Percentiles rank a stretch among this genome's conserved stretches.
phyloP scores from a whole-genome alignment of 2,329 filamentous ascomycete species.

The Penicillium sp. region DNA sequence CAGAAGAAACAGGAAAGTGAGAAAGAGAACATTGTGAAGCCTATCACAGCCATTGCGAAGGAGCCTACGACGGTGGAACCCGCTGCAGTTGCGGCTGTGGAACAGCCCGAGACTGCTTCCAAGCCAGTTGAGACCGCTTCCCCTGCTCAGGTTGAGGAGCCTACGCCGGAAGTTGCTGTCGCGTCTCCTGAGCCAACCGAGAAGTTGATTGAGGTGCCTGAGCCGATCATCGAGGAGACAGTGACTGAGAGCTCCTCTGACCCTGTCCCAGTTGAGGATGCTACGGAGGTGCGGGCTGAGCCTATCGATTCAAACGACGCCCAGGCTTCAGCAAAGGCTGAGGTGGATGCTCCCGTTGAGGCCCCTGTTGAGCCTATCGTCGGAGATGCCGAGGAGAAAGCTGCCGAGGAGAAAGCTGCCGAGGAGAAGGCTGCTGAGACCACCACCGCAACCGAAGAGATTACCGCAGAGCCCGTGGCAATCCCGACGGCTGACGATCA shows the following conservation, averaged over 20 bases:
- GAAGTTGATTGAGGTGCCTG: constrained; percentile 6
- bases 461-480: background rate
- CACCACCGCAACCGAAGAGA: background rate
- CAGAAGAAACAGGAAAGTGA: constrained; percentile 12
- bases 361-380: background rate
- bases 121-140: background rate
- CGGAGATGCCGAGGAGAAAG: background rate
- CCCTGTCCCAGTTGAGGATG: background rate
- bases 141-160: background rate
- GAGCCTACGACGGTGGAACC: constrained; percentile 5
- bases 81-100: background rate
- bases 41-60: constrained; percentile 6
- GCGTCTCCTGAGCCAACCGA: background rate
- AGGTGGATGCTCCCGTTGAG: background rate
- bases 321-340: background rate
- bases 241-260: background rate
- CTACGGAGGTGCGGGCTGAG: background rate
- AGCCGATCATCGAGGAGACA: constrained; percentile 10
- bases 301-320: background rate
- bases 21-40: constrained; percentile 17
- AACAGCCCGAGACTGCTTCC: constrained; percentile 4
- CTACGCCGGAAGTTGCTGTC: background rate
- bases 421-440: background rate
- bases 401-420: background rate
- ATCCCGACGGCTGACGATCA: background rate